Evolutionary conservation across 2,329 filamentous ascomycete species (phyloP).

Genomic region (Elsinoe arachidis): DNA sequence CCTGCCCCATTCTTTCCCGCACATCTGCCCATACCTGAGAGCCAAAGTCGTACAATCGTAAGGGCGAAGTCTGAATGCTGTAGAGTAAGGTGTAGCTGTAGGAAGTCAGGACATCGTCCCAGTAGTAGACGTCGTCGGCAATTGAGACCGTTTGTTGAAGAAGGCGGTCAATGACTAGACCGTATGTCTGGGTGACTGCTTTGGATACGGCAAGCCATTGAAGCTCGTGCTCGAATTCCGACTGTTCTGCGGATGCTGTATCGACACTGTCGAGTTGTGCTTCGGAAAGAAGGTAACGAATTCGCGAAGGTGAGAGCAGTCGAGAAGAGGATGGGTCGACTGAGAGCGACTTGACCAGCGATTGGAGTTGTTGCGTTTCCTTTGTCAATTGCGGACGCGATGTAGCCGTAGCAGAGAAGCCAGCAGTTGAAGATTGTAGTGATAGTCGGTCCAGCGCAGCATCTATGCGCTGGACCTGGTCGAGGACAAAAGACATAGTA

Average conservation of each 20-base stretch:
- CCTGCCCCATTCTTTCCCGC: conserved; percentile 29
- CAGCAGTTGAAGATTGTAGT: conserved; percentile 30
- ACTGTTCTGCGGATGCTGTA: conserved; percentile 17
- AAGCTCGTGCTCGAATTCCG: conserved; percentile 62
- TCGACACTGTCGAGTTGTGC: conserved; percentile 4
- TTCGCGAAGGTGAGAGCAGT: conserved; percentile 12
- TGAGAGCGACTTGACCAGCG: conserved; percentile 16
- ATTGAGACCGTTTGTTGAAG: conserved; percentile 76
- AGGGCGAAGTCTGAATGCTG: conserved; percentile 74
- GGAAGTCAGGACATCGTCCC: conserved; percentile 79
- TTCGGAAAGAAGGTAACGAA: conserved; percentile 13
- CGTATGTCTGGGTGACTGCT: conserved; percentile 84
- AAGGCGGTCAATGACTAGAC: conserved; percentile 65
- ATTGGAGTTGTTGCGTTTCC: conserved; percentile 25
- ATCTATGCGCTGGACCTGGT: conserved; percentile 49
- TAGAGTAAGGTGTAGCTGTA: conserved; percentile 73
- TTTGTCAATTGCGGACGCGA: conserved; percentile 17
- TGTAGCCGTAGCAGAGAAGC: conserved; percentile 10
- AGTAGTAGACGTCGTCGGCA: conserved; percentile 86
- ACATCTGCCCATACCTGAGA: conserved; percentile 62
- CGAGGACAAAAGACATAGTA: conserved; percentile 30
- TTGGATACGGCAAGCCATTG: conserved; percentile 90
- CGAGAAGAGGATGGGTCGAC: conserved; percentile 14
- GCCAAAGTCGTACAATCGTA: conserved; percentile 63
- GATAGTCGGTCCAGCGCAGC: conserved; percentile 50